phyloP scores from a whole-genome alignment of 441 rosid species.

The Syzygium syzygioides region DNA sequence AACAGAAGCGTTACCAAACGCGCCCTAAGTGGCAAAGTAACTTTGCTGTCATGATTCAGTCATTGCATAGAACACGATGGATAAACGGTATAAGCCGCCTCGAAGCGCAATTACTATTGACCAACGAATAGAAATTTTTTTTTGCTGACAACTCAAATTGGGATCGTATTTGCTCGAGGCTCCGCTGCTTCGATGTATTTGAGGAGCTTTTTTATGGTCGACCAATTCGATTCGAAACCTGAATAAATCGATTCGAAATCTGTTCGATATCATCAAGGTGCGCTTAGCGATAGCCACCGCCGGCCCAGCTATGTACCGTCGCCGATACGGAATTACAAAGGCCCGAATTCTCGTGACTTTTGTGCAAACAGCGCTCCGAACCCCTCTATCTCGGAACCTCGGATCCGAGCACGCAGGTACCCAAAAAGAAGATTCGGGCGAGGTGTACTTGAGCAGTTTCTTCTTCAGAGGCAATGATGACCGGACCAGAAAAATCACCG shows the following conservation, averaged over 20 bases:
- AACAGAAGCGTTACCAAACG: too few species aligned
- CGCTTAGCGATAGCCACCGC: not conserved
- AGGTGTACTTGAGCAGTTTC: not conserved
- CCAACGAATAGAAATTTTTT: too few species aligned
- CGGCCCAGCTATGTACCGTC: not conserved
- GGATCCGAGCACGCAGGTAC: not conserved
- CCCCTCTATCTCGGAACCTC: not conserved
- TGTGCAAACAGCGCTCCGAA: not conserved
- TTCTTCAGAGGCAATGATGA: not conserved
- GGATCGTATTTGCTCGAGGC: not conserved
- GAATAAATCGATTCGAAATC: not conserved
- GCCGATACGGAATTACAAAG: not conserved
- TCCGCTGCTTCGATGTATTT: not conserved
- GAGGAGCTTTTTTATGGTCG: not conserved
- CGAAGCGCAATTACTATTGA: too few species aligned
- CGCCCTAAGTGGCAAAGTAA: too few species aligned
- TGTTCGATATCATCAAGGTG: not conserved
- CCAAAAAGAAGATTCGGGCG: not conserved
- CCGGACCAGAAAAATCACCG: too few species aligned
- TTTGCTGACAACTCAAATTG: not conserved
- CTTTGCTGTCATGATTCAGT: too few species aligned
- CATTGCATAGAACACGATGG: too few species aligned
- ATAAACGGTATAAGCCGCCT: fast-evolving
- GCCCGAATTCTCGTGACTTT: not conserved
- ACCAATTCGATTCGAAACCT: not conserved